Conservation (phyloP, 257 asterid species). For the Solanum piurae region DNA sequence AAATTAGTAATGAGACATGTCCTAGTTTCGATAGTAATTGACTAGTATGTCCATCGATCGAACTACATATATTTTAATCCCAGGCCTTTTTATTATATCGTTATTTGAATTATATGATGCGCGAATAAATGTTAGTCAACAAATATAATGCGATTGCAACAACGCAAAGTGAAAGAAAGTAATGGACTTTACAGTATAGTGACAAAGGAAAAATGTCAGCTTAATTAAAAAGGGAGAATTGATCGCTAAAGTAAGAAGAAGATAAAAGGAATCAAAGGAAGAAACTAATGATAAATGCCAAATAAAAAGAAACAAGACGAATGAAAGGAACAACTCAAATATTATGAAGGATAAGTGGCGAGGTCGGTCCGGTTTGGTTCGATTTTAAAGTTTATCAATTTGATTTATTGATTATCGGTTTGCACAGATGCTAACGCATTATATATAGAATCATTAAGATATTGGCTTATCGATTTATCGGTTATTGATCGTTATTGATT, state of each 20-base stretch:
- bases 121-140: not conserved
- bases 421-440: too few species aligned
- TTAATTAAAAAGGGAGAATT: not conserved
- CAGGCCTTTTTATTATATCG: not conserved
- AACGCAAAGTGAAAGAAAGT: not conserved
- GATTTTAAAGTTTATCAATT: not conserved
- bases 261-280: not conserved
- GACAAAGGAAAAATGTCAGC: not conserved
- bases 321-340: not conserved
- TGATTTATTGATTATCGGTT: too few species aligned
- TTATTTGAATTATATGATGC: not conserved
- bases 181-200: not conserved
- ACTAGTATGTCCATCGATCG: not conserved
- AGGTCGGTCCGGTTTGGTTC: too few species aligned
- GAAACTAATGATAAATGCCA: not conserved
- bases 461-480: not conserved
- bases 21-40: not conserved
- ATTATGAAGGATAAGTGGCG: not conserved
- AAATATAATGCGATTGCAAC: not conserved
- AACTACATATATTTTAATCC: accelerated
- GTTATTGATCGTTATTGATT: not conserved
- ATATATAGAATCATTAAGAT: not conserved
- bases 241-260: not conserved
- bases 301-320: not conserved
- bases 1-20: not conserved